These are phyloP conservation scores for Calonectria honghensis DNA, from an alignment of 2,329 filamentous ascomycete genomes.

Conservation along the genomic window DNA sequence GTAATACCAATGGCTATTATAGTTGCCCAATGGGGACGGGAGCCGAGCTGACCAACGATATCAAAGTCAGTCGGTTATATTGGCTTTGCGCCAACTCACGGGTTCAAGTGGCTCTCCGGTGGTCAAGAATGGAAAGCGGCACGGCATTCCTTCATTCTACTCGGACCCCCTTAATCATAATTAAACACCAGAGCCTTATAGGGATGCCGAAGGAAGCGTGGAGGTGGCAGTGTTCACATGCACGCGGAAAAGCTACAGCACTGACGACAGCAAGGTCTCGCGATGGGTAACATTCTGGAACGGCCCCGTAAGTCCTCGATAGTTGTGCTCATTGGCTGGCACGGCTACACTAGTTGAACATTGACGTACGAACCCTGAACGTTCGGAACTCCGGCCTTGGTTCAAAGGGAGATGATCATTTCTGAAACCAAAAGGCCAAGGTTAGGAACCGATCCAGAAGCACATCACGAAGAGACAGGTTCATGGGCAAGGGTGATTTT, in stretches of 20 bases:
- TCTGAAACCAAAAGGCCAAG: constrained; percentile 19
- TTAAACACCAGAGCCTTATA: constrained; percentile 25
- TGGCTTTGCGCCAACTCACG: not conserved
- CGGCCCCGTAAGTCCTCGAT: not conserved
- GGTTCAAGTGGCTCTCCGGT: not conserved
- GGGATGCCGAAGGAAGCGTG: constrained; percentile 26
- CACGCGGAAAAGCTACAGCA: constrained; percentile 20
- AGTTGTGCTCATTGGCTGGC: constrained; percentile 3
- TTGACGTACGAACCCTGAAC: constrained; percentile 9
- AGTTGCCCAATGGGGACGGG: not conserved
- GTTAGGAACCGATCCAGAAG: constrained; percentile 14
- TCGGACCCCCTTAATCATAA: constrained; percentile 19
- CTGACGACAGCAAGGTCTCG: constrained; percentile 17
- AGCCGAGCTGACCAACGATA: not conserved
- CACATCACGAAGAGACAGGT: constrained; percentile 1
- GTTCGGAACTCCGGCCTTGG: not conserved
- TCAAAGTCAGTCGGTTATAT: not conserved
- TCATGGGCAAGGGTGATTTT: constrained; percentile 16
- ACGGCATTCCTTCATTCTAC: not conserved
- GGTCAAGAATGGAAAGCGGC: not conserved
- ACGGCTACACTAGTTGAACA: not conserved
- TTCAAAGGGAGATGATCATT: constrained; percentile 20
- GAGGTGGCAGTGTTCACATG: constrained; percentile 25
- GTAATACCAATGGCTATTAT: not conserved
- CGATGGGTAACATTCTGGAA: constrained; percentile 9